These are phyloP conservation scores for Candida gorgasii DNA, from an alignment of 805 yeast species.

Conservation along the genomic window DNA sequence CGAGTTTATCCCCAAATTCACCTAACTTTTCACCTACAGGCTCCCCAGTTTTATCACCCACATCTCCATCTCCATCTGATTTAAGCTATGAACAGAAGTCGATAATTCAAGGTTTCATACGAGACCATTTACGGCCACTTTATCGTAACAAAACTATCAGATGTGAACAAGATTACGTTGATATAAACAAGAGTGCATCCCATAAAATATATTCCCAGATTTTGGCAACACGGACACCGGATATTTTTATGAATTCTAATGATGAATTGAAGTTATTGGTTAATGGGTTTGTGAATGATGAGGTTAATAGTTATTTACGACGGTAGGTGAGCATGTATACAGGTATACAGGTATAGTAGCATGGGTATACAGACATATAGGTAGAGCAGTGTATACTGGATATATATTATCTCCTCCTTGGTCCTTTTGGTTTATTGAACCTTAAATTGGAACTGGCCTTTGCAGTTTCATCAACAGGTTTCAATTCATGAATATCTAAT, in stretches of 20 bases:
- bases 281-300: constrained; percentile 24
- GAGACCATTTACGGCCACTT: constrained; percentile 51
- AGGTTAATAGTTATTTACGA: constrained; percentile 10
- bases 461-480: constrained; percentile 14
- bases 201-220: constrained; percentile 52
- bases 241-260: constrained; percentile 20
- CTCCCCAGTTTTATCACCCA: constrained; percentile 1
- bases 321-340: not conserved
- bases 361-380: not conserved
- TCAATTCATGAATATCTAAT: constrained; percentile 54
- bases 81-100: constrained; percentile 49
- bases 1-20: constrained; percentile 9
- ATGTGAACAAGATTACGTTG: constrained; percentile 49
- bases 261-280: constrained; percentile 23
- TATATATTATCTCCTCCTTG: constrained; percentile 53
- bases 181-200: constrained; percentile 62
- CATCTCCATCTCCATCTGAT: constrained; percentile 10
- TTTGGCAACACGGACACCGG: constrained; percentile 14
- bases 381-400: no score
- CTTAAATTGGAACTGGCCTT: constrained; percentile 28
- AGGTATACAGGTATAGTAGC: no score
- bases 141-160: constrained; percentile 35
- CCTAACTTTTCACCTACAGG: constrained; percentile 1
- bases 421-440: constrained; percentile 67
- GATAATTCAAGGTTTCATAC: constrained; percentile 56